Percentiles rank a stretch among this genome's conserved stretches.
These are phyloP conservation scores for Funneliformis geosporum DNA, from an alignment of 192 early-diverging fungal genomes.

Conservation along the genomic window DNA sequence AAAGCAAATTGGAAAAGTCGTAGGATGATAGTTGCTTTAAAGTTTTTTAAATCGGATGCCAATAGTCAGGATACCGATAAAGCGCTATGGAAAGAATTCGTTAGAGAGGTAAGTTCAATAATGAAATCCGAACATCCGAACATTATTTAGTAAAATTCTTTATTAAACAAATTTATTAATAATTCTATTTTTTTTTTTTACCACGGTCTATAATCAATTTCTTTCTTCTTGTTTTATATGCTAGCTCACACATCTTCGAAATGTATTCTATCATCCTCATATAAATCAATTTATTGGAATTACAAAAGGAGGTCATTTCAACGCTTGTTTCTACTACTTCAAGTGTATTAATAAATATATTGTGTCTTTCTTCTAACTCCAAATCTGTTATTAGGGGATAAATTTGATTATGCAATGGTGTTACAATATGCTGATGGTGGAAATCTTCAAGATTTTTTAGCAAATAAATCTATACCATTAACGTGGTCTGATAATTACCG, in stretches of 20 bases:
- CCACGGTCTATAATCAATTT: too few species aligned
- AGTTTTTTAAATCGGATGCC: neutral
- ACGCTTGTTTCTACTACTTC: neutral
- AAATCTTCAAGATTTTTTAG: conserved; percentile 39
- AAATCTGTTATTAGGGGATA: neutral
- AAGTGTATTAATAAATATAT: neutral
- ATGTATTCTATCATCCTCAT: neutral
- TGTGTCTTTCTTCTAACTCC: neutral
- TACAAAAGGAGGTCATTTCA: neutral
- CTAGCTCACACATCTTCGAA: neutral
- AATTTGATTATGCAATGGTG: neutral
- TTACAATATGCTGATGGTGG: conserved; percentile 38
- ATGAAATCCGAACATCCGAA: neutral
- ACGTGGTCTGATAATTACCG: conserved; percentile 41
- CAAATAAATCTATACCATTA: conserved; percentile 34
- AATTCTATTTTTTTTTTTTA: too few species aligned
- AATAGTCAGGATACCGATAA: neutral
- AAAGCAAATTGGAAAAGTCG: conserved; percentile 14
- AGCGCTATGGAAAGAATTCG: neutral
- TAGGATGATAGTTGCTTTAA: neutral
- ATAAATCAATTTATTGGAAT: neutral
- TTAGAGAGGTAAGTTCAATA: neutral
- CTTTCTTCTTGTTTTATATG: too few species aligned
- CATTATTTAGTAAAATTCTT: neutral
- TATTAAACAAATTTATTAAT: neutral